Evolutionary conservation across 2,329 filamentous ascomycete genomes (phyloP).

Genomic region (Ceratocystis cacaofunesta): DNA sequence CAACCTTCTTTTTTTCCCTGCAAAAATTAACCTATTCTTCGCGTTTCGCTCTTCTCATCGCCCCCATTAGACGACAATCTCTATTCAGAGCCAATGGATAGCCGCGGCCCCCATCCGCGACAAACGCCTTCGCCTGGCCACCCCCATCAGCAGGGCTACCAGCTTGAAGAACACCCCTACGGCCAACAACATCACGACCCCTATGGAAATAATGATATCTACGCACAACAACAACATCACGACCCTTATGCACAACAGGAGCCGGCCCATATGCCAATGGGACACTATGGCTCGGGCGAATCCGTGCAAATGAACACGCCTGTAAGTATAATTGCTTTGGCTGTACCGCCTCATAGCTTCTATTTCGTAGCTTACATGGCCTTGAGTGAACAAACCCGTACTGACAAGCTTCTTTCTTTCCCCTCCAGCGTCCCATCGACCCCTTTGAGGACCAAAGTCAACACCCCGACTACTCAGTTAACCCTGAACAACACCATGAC

Average conservation of each 20-base stretch:
- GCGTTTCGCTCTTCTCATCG: background rate
- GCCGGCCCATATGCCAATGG: constrained; percentile 9
- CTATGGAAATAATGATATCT: constrained; percentile 37
- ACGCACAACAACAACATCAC: constrained; percentile 31
- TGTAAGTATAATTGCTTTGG: constrained; percentile 36
- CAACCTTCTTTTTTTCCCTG: background rate
- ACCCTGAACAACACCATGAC: constrained; percentile 77
- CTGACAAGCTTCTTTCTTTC: background rate
- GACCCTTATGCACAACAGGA: constrained; percentile 13
- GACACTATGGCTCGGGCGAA: constrained; percentile 44
- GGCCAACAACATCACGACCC: constrained; percentile 29
- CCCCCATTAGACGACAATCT: constrained; percentile 39
- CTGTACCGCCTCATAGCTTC: constrained; percentile 12
- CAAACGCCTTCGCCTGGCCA: constrained; percentile 65
- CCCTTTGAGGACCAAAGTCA: constrained; percentile 34
- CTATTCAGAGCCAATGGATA: constrained; percentile 46
- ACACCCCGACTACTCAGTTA: constrained; percentile 55
- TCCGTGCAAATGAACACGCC: constrained; percentile 71
- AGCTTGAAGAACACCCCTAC: constrained; percentile 67
- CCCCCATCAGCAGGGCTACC: constrained; percentile 59
- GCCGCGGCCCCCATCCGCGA: constrained; percentile 29
- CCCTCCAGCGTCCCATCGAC: constrained; percentile 35
- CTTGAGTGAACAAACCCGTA: no score
- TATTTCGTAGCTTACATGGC: constrained; percentile 12
- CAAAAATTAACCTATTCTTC: background rate